These are phyloP conservation scores for Fusarium sp. DNA, from an alignment of 2,329 filamentous ascomycete genomes.

Conservation along the genomic window DNA sequence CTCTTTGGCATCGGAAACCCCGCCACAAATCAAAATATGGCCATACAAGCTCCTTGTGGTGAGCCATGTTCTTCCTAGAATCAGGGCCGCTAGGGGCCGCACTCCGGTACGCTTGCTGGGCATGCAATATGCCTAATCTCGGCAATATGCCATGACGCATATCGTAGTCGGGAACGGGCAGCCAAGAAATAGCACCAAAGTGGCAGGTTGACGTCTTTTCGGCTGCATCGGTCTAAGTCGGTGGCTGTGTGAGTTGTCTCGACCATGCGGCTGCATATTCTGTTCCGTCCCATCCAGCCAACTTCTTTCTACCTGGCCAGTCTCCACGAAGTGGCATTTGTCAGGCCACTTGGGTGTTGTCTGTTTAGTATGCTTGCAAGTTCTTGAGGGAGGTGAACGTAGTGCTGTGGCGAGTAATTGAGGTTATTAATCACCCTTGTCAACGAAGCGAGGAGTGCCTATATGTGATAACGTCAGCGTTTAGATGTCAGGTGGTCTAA, in stretches of 20 bases:
- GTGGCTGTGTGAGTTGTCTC: not conserved
- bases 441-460: not conserved
- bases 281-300: not conserved
- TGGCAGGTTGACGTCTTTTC: not conserved
- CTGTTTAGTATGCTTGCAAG: not conserved
- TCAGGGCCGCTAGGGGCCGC: not conserved
- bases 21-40: not conserved
- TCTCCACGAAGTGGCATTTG: not conserved
- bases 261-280: not conserved
- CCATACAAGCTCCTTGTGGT: not conserved
- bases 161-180: not conserved
- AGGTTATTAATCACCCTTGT: not conserved
- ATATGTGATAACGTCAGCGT: not conserved
- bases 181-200: not conserved
- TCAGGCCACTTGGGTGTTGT: not conserved
- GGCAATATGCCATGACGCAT: not conserved
- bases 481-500: not conserved
- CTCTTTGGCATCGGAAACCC: not conserved
- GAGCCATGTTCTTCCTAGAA: conserved; percentile 2
- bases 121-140: conserved; percentile 29
- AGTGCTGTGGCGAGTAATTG: not conserved
- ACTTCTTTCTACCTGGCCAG: not conserved
- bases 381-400: not conserved
- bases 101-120: not conserved
- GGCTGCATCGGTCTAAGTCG: not conserved